Conservation (phyloP, 202 grass and related monocot species). For the Bolboschoenoplectus hybrid region DNA sequence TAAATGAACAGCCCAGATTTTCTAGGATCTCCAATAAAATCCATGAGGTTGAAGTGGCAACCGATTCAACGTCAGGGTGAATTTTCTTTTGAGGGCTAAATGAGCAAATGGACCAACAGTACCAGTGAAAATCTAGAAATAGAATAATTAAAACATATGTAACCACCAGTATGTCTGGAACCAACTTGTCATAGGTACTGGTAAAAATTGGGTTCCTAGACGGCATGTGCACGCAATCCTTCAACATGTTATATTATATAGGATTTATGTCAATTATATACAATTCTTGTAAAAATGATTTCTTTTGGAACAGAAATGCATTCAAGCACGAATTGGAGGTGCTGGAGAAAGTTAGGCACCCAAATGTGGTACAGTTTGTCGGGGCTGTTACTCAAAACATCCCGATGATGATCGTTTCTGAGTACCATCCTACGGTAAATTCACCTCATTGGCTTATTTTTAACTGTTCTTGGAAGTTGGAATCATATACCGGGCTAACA, state of each 20-base stretch:
- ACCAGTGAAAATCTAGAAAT: neutral
- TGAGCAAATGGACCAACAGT: neutral
- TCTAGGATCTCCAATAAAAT: neutral
- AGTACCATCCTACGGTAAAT: slow-evolving; percentile 71
- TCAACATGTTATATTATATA: neutral
- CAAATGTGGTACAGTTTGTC: slow-evolving; percentile 90
- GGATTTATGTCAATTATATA: neutral
- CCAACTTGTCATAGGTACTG: neutral
- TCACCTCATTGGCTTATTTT: slow-evolving; percentile 3
- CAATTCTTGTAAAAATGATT: slow-evolving; percentile 22
- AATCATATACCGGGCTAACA: neutral
- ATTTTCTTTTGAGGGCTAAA: neutral
- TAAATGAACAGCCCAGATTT: neutral
- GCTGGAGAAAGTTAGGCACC: slow-evolving; percentile 89
- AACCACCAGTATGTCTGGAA: neutral
- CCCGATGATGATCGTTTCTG: slow-evolving; percentile 98
- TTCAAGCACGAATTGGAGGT: slow-evolving; percentile 86
- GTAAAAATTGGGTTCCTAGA: neutral
- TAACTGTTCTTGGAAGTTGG: slow-evolving; percentile 1
- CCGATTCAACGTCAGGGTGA: neutral
- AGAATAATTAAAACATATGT: neutral
- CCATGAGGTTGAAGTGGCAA: neutral
- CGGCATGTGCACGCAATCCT: neutral
- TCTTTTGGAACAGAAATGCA: slow-evolving; percentile 58
- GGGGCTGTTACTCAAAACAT: slow-evolving; percentile 93